Evolutionary conservation across 1,139 yeast species (phyloP).

Genomic region (Suzukiozyma palmioleophila): DNA sequence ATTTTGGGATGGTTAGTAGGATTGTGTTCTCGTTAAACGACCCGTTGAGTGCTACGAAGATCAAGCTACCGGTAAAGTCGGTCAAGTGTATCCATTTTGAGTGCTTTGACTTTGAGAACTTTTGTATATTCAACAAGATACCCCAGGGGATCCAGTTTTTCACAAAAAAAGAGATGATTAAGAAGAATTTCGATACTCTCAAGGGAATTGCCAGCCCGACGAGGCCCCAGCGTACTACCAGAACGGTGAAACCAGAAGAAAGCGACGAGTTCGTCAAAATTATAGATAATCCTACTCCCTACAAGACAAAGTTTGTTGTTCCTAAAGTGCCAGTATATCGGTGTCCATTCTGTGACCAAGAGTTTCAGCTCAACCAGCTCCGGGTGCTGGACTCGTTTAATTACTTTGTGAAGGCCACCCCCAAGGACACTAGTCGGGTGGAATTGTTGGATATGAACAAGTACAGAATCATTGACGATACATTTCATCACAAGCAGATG

Average conservation of each 20-base stretch:
- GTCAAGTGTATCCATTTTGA: constrained; percentile 38
- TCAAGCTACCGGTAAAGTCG: constrained; percentile 39
- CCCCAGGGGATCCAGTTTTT: constrained; percentile 25
- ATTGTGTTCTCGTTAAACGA: constrained; percentile 27
- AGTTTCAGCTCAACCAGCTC: constrained; percentile 32
- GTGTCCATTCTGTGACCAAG: constrained; percentile 40
- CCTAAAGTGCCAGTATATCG: constrained; percentile 18
- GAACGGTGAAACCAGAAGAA: constrained; percentile 7
- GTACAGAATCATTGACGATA: constrained; percentile 32
- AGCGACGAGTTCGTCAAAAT: constrained; percentile 5
- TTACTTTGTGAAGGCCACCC: constrained; percentile 39
- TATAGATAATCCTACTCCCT: constrained; percentile 6
- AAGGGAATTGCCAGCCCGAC: constrained; percentile 13
- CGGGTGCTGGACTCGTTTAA: constrained; percentile 40
- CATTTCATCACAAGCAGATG: constrained; percentile 1
- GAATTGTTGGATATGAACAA: constrained; percentile 34
- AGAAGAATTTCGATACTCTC: constrained; percentile 21
- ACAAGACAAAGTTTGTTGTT: constrained; percentile 9
- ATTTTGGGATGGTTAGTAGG: constrained; percentile 22
- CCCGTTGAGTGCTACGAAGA: constrained; percentile 34
- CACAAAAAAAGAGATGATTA: constrained; percentile 25
- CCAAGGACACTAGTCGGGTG: constrained; percentile 29
- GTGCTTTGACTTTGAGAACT: constrained; percentile 44
- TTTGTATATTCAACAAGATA: constrained; percentile 36
- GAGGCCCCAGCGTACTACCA: constrained; percentile 3